Evolutionary conservation across 2,329 filamentous ascomycete species (phyloP), one percentile per base, ranked within the genome.

Genomic region (Phaeosphaeria sp.): DNA sequence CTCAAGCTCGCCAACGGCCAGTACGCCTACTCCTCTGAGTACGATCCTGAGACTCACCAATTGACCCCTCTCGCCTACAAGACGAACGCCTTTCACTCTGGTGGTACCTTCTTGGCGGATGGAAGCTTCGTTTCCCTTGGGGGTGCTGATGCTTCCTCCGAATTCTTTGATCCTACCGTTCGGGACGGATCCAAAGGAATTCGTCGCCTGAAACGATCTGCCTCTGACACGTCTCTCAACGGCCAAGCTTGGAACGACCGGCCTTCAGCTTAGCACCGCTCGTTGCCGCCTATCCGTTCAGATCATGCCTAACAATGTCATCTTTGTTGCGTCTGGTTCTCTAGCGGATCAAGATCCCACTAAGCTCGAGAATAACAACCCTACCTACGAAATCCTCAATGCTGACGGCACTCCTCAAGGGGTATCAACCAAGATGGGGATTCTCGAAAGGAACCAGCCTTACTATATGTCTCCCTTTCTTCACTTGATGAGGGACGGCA

Each of bases 401-500:
- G 59, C 74, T 25, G 66, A 79, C 43, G 85, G 83, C 55, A 71
- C 80, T 44, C 78, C 81, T 3, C 72, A 77, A n/a, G n/a, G 46
- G 84, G 84, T 47, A 69, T 73, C 20, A 85, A 78, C 66, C 46
- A 72, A 74, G 7, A 80, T 87, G 78, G 80, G 83, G 5, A 84
- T 88, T 36, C 76, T 88, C 22, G 78, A 75, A 53, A 81, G 82
- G 68, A 86, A 85, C 63, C 84, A 87, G 70, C 86, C 86, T 15
- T 87, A 88, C 75, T 87, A 86, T 73, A 87, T 87, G 85, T 88
- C 87, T 66, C 86, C 86, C 2, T 87, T 87, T 71, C 73, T 88
- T 25, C 85, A 87, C 66, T 77, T 88, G 1, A 78, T 89, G 39
- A 81, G 78, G 33, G 81, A 87, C 68, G 85, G 85, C 11, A 82